Evolutionary conservation across 2,329 filamentous ascomycete genomes (phyloP).

Genomic region (Calonectria ilicicola): DNA sequence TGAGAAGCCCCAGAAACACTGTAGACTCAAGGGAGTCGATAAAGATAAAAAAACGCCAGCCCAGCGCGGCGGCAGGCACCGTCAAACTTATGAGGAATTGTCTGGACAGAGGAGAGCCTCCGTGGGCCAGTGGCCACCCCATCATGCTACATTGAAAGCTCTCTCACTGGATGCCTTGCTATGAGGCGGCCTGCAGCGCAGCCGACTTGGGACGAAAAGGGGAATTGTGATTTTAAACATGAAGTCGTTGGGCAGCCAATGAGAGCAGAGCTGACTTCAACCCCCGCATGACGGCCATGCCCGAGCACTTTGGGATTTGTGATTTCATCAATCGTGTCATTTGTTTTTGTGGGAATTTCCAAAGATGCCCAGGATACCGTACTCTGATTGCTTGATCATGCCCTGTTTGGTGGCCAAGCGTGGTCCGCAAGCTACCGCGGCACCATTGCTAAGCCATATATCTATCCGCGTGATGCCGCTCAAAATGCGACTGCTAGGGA

Average conservation of each 20-base stretch:
- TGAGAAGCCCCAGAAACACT: not conserved
- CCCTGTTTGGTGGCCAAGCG: not conserved
- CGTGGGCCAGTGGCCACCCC: not conserved
- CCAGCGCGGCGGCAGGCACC: not conserved
- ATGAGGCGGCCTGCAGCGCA: conserved; percentile 5
- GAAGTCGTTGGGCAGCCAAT: conserved; percentile 10
- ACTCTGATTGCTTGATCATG: not conserved
- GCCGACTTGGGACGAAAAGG: conserved; percentile 1
- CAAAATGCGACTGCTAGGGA: conserved; percentile 7
- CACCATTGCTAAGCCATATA: not conserved
- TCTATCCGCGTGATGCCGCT: conserved; percentile 7
- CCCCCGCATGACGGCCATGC: not conserved
- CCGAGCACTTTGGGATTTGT: conserved; percentile 12
- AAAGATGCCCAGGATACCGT: not conserved
- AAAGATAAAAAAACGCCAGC: not conserved
- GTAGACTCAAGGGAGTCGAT: not conserved
- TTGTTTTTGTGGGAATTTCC: conserved; percentile 8
- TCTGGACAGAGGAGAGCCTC: not conserved
- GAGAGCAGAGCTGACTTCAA: not conserved
- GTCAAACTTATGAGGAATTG: not conserved
- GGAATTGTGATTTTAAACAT: conserved; percentile 22
- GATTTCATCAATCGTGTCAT: conserved; percentile 1
- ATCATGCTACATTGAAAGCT: not conserved
- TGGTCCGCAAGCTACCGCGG: conserved; percentile 1
- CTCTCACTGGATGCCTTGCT: conserved; percentile 3